A percentile compares a stretch with the other conserved stretches of the same genome.
Conservation (phyloP, 495 filamentous ascomycete species). For the Durotheca rogersii region DNA sequence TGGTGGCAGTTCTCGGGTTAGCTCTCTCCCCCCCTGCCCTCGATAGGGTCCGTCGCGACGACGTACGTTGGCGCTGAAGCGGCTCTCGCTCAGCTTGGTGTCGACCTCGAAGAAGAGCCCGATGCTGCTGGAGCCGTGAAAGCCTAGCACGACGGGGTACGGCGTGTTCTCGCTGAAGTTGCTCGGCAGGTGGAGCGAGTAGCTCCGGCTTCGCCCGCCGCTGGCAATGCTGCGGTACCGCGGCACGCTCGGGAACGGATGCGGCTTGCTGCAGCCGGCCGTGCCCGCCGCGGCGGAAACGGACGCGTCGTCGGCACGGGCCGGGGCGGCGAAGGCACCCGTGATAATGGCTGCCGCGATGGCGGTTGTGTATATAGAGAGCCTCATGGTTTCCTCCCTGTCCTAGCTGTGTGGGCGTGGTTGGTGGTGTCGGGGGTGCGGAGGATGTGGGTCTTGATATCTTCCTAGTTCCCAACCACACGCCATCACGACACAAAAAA, state of each 20-base stretch:
- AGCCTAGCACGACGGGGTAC: conserved; percentile 34
- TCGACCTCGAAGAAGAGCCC: conserved; percentile 38
- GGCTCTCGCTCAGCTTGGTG: conserved; percentile 30
- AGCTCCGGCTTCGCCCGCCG: conserved; percentile 28
- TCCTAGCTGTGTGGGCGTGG: too few relatives aligned
- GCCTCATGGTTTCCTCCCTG: conserved; percentile 14
- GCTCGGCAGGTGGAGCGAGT: conserved; percentile 32
- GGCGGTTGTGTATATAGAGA: conserved; percentile 6
- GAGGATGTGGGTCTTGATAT: background rate
- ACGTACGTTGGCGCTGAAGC: conserved; percentile 29
- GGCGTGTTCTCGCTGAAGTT: conserved; percentile 27
- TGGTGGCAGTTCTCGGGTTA: background rate
- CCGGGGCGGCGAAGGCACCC: conserved; percentile 4
- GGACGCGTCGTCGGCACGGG: background rate
- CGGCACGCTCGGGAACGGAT: conserved; percentile 23
- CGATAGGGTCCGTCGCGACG: too few relatives aligned
- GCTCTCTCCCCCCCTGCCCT: too few relatives aligned
- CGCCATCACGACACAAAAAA: background rate
- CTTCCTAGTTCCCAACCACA: too few relatives aligned
- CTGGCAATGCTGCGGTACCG: conserved; percentile 28
- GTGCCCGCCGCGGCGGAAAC: conserved; percentile 10
- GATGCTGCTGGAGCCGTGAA: conserved; percentile 36
- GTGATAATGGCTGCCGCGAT: conserved; percentile 6
- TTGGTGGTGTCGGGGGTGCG: background rate
- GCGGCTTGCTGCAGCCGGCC: conserved; percentile 28